Percentiles rank a stretch among this genome's conserved stretches.
Conservation (phyloP, 768 basidiomycete species). For the Lentinula sp. region DNA sequence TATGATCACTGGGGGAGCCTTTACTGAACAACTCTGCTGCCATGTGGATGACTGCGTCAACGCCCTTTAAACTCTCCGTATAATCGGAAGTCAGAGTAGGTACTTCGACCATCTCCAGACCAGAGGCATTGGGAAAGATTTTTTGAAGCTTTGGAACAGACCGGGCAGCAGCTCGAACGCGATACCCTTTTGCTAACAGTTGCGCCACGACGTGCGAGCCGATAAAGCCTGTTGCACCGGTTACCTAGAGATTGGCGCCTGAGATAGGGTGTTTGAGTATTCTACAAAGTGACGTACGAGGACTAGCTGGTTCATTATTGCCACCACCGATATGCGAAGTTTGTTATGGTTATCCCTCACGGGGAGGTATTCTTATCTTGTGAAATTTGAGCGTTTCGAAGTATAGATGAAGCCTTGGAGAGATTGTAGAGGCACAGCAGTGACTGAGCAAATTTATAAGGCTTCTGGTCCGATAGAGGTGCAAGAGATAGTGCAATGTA, state of each 20-base stretch:
- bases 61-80: slow-evolving; percentile 1
- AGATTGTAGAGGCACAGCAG: too few species aligned
- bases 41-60: slow-evolving; percentile 9
- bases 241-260: slow-evolving; percentile 5
- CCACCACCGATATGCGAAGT: too few species aligned
- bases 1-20: background rate
- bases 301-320: background rate
- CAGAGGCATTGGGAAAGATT: slow-evolving; percentile 3
- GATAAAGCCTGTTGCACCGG: slow-evolving; percentile 12
- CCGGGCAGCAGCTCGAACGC: slow-evolving; percentile 7
- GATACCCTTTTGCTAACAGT: slow-evolving; percentile 8
- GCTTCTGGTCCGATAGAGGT: too few species aligned
- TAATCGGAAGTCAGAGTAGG: background rate
- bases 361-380: too few species aligned
- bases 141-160: background rate
- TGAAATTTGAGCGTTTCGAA: too few species aligned
- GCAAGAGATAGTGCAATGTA: too few species aligned
- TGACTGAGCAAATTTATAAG: too few species aligned
- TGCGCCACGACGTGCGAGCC: slow-evolving; percentile 9
- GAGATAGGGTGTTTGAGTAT: background rate
- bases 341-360: too few species aligned
- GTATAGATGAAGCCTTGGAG: too few species aligned
- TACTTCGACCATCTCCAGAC: slow-evolving; percentile 7
- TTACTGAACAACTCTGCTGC: slow-evolving; percentile 8
- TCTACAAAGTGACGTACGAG: background rate